phyloP scores from a whole-genome alignment of 441 rosid species.

The Erodium trifolium region DNA sequence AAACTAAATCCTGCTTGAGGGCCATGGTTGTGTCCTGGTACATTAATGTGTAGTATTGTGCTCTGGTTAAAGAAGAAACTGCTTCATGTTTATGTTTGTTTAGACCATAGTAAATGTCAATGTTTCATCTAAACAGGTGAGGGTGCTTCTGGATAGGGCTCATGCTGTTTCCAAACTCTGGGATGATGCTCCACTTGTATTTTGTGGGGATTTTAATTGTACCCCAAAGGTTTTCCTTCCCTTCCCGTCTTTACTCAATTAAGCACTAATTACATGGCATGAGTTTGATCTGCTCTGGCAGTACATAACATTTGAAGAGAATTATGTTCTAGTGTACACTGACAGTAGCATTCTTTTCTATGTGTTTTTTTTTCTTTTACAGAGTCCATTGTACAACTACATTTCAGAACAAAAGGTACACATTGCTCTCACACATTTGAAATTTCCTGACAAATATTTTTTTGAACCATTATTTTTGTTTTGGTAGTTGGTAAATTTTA shows the following conservation, averaged over 20 bases:
- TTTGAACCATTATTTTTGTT: background rate
- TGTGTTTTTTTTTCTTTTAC: slow-evolving; percentile 22
- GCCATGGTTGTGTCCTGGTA: background rate
- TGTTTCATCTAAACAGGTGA: slow-evolving; percentile 41
- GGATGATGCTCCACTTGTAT: slow-evolving; percentile 82
- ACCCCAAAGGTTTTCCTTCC: slow-evolving; percentile 62
- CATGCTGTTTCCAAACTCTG: slow-evolving; percentile 64
- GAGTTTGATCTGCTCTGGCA: slow-evolving; percentile 3
- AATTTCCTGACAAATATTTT: background rate
- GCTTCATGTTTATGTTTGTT: background rate
- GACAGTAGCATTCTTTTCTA: slow-evolving; percentile 16
- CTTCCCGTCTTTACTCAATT: slow-evolving; percentile 14
- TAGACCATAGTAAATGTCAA: slow-evolving; percentile 9
- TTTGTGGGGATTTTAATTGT: slow-evolving; percentile 94
- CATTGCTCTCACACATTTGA: background rate
- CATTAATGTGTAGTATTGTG: background rate
- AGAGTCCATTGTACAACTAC: slow-evolving; percentile 93
- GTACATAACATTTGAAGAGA: slow-evolving; percentile 14
- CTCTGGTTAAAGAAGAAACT: background rate
- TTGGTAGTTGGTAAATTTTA: background rate
- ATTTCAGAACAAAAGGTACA: slow-evolving; percentile 74
- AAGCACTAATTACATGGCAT: slow-evolving; percentile 17
- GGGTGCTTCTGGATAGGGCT: slow-evolving; percentile 69
- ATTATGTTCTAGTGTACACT: slow-evolving; percentile 4
- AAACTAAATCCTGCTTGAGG: background rate